A percentile compares a stretch with the other conserved stretches of the same genome.
phyloP scores from a whole-genome alignment of 345 rosid genomes.

The Citropsis articulata region DNA sequence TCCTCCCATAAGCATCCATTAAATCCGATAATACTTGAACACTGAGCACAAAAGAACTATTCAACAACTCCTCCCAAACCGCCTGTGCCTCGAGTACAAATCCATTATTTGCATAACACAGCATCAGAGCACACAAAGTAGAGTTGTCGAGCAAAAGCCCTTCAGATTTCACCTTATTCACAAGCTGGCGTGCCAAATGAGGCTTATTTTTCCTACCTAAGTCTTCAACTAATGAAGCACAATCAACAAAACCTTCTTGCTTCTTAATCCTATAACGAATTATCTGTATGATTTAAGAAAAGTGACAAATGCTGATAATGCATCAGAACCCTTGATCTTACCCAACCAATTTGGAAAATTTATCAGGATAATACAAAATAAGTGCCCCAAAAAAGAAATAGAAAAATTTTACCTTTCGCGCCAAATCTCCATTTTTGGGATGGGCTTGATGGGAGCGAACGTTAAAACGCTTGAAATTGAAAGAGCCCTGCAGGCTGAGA shows the following conservation, averaged over 20 bases:
- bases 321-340: background rate
- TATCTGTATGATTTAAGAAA: conserved; percentile 23
- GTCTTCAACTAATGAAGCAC: conserved; percentile 33
- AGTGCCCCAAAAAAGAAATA: no score
- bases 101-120: conserved; percentile 46
- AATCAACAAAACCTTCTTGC: conserved; percentile 33
- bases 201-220: conserved; percentile 31
- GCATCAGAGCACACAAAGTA: conserved; percentile 50
- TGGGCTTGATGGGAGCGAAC: conserved; percentile 23
- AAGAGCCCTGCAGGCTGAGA: conserved; percentile 11
- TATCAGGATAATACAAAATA: background rate
- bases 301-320: background rate
- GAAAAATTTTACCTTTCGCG: background rate
- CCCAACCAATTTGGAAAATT: background rate
- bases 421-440: conserved; percentile 15
- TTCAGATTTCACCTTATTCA: conserved; percentile 40
- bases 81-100: conserved; percentile 39
- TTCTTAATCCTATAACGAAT: conserved; percentile 24
- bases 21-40: conserved; percentile 38
- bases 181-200: conserved; percentile 40
- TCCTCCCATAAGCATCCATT: conserved; percentile 44
- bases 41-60: conserved; percentile 42
- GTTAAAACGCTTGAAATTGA: conserved; percentile 4
- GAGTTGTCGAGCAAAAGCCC: conserved; percentile 27
- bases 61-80: conserved; percentile 49